Base-by-base conservation (phyloP, 2,329 filamentous ascomycete species). In the Westerdykella sp. region DNA sequence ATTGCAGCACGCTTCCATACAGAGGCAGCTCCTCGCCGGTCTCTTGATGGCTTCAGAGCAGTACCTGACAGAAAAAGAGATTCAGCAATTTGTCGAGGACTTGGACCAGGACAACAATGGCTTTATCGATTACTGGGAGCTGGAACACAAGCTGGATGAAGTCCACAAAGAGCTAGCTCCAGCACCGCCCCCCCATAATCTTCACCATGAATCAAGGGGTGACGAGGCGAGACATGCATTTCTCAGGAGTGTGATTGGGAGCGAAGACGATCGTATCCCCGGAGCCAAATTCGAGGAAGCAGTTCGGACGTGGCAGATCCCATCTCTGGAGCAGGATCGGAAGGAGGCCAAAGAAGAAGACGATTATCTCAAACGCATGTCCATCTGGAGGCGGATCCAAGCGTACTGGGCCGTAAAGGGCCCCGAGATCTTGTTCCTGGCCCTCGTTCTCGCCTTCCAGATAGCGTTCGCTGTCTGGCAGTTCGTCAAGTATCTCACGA, bases 381-480 rank as follows among this genome's bases (percentile, higher is more conserved):
- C 72, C 0, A 57, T 69, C 1, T 72, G 68, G 56, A 67, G 76
- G 44, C 67, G 71, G 21, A 45, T 73, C 2, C 68, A 74, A 16
- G 73, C 77, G 0, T 77, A 75, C 53, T 79, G 76, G 74, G 73
- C 74, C 12, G 75, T 80, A 1, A 69, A 76, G 41, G 77, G 76
- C 0, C 74, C 75, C 0, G 70, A 75, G 45, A 68, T 76, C 3
- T 53, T 69, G 6, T 80, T 79, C 50, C 44, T 78, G 6, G 65
- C 56, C 0, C 55, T 78, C 1, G 75, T 80, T 1, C 54, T 75
- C 1, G 50, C 61, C 0, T 65, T 74, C 49, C 71, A 75, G 55
- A 53, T 78, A 13, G 75, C 69, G 0, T 74, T 79, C 51, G 76
- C 73, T 2, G 64, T 73, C 7, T 80, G 77, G 76, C 76, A 80